phyloP scores from a whole-genome alignment of 2,329 filamentous ascomycete species.

The Didymella glomerata region DNA sequence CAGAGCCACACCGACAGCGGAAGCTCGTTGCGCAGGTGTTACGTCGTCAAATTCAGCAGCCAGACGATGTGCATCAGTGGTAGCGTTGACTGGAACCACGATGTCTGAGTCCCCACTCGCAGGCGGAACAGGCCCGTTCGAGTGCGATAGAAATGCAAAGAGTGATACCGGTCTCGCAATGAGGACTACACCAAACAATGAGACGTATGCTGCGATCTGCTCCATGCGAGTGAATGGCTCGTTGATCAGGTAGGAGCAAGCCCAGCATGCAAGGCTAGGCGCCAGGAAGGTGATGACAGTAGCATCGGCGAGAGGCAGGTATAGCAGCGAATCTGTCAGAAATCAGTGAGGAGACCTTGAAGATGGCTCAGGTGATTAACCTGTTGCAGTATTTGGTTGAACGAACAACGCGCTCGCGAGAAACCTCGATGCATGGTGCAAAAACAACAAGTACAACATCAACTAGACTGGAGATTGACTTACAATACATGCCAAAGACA shows the following conservation, averaged over 20 bases:
- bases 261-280: constrained; percentile 79
- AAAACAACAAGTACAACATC: neutral
- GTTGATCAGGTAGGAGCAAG: constrained; percentile 76
- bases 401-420: neutral
- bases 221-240: constrained; percentile 83
- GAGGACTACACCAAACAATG: constrained; percentile 79
- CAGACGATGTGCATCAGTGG: constrained; percentile 29
- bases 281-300: constrained; percentile 89
- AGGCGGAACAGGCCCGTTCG: constrained; percentile 27
- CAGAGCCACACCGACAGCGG: constrained; percentile 75
- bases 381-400: neutral
- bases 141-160: constrained; percentile 53
- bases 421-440: neutral
- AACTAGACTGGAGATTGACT: constrained; percentile 32
- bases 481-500: constrained; percentile 77
- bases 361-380: neutral
- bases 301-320: constrained; percentile 84
- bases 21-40: constrained; percentile 71
- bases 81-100: constrained; percentile 44
- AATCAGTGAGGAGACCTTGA: constrained; percentile 17
- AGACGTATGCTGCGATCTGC: constrained; percentile 77
- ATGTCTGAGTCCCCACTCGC: constrained; percentile 10
- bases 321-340: constrained; percentile 68
- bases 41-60: constrained; percentile 54
- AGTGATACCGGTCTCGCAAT: constrained; percentile 77